Evolutionary conservation across 2,329 filamentous ascomycete genomes (phyloP), one percentile per base, ranked within the genome.

Genomic region (Gliomastix tumulicola): DNA sequence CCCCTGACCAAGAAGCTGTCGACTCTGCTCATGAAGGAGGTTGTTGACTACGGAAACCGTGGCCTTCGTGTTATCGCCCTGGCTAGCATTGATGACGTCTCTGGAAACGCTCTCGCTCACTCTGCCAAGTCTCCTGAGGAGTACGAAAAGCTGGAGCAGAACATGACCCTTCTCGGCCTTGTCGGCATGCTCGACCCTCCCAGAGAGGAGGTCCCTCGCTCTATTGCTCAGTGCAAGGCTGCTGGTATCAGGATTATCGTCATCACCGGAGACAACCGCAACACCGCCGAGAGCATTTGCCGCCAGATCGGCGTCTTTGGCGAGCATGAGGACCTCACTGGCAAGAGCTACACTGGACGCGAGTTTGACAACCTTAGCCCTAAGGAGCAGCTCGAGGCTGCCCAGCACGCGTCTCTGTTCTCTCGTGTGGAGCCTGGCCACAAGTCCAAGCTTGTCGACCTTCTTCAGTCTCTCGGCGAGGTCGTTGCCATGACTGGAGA

Each of bases 401-500:
- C 88, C 34, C 86, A 85, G 65, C 79, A 69, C 30, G 92, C 90
- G 3, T 94, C 84, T 34, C 72, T 98, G 21, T 98, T 98, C 69
- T 98, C 92, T 23, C 85, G 92, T 44, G 94, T 94, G 18, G 92
- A 98, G 62, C 92, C 92, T 35, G 79, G 75, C 34, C 92, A 98
- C 74, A 98, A 98, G 74, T 94, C 86, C n/a, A 92, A 88, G 64
- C 79, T 98, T 32, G 90, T 98, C 33, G 92, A 98, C 59, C 81
- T 98, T 31, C 83, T 98, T 32, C 94, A 98, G 60, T 88, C 86
- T 40, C 72, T 86, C 35, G 87, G 87, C 42, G 88, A 98, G 58
- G 92, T 98, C 30, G 94, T 98, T 44, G 92, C 92, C 48, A 98
- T 98, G 92, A 98, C 92, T 48, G 92, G 92, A 54, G 92, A 98